Evolutionary conservation across 208 protist species (phyloP).

Genomic region (Vickermania spadyakhi): DNA sequence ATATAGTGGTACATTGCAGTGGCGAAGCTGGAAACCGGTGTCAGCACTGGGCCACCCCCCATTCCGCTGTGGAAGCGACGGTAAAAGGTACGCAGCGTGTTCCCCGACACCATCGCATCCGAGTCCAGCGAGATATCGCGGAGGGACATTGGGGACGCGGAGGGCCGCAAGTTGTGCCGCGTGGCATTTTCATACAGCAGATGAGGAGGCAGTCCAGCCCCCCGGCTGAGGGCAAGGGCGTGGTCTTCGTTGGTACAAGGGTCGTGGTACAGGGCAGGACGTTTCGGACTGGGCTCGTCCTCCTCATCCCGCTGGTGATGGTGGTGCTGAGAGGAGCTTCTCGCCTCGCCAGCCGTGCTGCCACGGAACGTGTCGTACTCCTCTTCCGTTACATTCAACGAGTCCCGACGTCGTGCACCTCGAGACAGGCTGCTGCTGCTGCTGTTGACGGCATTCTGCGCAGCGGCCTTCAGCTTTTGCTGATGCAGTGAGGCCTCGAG

Average conservation of each 20-base stretch:
- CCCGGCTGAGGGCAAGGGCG: constrained; percentile 24
- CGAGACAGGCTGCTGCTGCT: background rate
- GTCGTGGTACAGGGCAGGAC: constrained; percentile 7
- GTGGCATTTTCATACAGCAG: constrained; percentile 15
- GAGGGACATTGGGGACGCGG: constrained; percentile 9
- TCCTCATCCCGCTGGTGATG: constrained; percentile 6
- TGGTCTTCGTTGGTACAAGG: background rate
- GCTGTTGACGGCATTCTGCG: background rate
- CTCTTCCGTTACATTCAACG: background rate
- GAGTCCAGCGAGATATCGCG: constrained; percentile 63
- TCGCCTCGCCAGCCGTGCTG: background rate
- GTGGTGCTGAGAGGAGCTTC: background rate
- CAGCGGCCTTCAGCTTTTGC: background rate
- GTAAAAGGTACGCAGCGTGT: constrained; percentile 65
- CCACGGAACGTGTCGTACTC: background rate
- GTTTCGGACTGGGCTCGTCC: constrained; percentile 1
- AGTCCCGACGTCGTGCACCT: background rate
- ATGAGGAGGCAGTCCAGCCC: constrained; percentile 34
- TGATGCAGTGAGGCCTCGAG: background rate
- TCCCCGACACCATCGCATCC: constrained; percentile 69
- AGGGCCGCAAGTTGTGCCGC: constrained; percentile 1
- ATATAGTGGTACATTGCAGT: constrained; percentile 83
- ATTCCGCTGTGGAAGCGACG: constrained; percentile 49
- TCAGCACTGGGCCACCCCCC: constrained; percentile 16
- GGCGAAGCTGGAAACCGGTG: constrained; percentile 61